Conservation (phyloP, 306 rosid genomes). For the Corylus americana region DNA sequence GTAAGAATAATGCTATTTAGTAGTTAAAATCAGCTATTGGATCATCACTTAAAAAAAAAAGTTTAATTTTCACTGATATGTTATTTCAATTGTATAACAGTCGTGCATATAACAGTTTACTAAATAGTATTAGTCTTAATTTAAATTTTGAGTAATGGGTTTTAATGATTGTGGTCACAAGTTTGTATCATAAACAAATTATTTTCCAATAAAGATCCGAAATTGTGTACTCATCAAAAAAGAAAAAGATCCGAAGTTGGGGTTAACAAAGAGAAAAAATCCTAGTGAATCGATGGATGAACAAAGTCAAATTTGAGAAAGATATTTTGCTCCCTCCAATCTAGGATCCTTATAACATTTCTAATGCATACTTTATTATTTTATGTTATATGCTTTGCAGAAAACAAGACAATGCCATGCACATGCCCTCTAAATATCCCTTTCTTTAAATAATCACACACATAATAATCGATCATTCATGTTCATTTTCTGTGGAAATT, state of each 20-base stretch:
- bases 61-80: no score
- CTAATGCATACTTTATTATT: not conserved
- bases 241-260: not conserved
- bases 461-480: constrained; percentile 26
- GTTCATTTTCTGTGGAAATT: constrained; percentile 29
- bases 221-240: not conserved
- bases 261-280: not conserved
- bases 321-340: constrained; percentile 21
- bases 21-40: no score
- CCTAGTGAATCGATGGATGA: constrained; percentile 15
- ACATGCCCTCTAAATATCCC: constrained; percentile 39
- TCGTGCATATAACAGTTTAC: no score
- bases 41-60: no score
- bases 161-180: constrained; percentile 16
- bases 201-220: not conserved
- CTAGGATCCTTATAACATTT: constrained; percentile 24
- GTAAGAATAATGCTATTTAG: no score
- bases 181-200: not conserved
- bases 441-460: constrained; percentile 14
- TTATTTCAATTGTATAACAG: no score
- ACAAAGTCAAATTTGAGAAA: constrained; percentile 22
- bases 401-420: constrained; percentile 51
- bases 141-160: not conserved
- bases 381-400: constrained; percentile 15
- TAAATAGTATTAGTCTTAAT: no score